A percentile compares a stretch with the other conserved stretches of the same genome.
Conservation (phyloP, 352 stramenopile species). For the Discostella stelligera region DNA sequence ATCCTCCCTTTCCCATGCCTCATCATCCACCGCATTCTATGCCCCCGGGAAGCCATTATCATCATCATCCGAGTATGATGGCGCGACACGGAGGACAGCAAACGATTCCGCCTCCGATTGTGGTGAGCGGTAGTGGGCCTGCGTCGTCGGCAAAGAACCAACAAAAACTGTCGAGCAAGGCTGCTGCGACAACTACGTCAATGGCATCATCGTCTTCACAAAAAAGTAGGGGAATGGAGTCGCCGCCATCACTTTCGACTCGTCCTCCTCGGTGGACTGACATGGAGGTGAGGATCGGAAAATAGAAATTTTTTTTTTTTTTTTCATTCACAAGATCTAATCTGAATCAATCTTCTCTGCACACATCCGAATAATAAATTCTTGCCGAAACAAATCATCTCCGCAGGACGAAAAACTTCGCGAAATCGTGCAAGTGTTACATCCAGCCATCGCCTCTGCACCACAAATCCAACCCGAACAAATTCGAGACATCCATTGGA, state of each 20-base stretch:
- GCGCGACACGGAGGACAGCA: background rate
- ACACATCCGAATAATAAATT: background rate
- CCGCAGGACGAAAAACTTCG: slow-evolving; percentile 45
- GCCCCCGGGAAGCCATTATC: background rate
- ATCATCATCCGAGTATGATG: background rate
- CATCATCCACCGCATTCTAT: background rate
- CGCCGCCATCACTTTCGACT: slow-evolving; percentile 26
- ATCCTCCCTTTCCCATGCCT: slow-evolving; percentile 11
- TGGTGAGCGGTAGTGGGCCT: background rate
- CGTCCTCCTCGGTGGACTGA: slow-evolving; percentile 42
- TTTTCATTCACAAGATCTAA: background rate
- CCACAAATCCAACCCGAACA: slow-evolving; percentile 11
- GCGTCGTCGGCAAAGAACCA: background rate
- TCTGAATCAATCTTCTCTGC: background rate
- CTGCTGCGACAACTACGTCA: background rate
- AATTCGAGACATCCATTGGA: slow-evolving; percentile 47
- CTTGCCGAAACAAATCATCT: no score
- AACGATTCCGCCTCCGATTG: slow-evolving; percentile 6
- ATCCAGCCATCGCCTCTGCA: slow-evolving; percentile 13
- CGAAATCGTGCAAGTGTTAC: slow-evolving; percentile 21
- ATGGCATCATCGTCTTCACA: background rate
- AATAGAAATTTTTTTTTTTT: no score
- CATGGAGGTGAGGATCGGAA: slow-evolving; percentile 22
- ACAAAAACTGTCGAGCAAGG: background rate
- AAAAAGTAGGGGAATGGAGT: background rate